Evolutionary conservation across 371 early-diverging fungal genomes (phyloP), one percentile per base, ranked within the genome.

Genomic region (Apophysomyces variabilis): DNA sequence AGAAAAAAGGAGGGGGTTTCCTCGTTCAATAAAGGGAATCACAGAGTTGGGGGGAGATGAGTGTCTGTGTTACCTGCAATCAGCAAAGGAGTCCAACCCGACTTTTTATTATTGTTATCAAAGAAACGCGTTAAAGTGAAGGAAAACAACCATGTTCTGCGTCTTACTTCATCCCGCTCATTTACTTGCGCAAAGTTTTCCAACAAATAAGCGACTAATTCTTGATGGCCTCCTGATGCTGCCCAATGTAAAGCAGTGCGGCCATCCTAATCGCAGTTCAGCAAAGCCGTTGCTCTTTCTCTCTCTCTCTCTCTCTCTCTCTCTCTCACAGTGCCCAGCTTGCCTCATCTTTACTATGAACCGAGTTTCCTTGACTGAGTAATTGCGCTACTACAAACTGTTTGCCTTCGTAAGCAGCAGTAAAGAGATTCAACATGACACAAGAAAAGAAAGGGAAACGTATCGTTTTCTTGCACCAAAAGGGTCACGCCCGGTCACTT

Each of bases 141-240:
- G 36, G 26, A 36, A 47, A 43, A 37, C 58, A 44, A 38, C 9
- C 32, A 64, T 13, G 58, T 16, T 57, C 43, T 47, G 26, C 41
- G n/a, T n/a, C 65, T 69, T 76, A 83, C 87, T 66, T 88, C 87
- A 68, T 88, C 89, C 36, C 62, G 63, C 6, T 58, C 78, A 68
- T 90, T 79, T 13, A 89, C 75, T 38, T 77, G 69, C 0, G 87
- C 87, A 12, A 85, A 86, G 37, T 86, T 74, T 11, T 80, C 74
- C 0, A 95, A 60, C 44, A 95, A 79, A 65, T 84, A 92, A 38
- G 88, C 78, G 4, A 89, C 84, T 32, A 94, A 69, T 32, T 87
- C 80, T 9, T 69, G 66, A 61, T 86, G 89, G 44, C 92, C 93
- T 61, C 90, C 90, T 13, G 91, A 90, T 0, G 89, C 84, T 36